Evolutionary conservation across 2,329 filamentous ascomycete species (phyloP).

Genomic region (Cladosporium sphaerospermum): DNA sequence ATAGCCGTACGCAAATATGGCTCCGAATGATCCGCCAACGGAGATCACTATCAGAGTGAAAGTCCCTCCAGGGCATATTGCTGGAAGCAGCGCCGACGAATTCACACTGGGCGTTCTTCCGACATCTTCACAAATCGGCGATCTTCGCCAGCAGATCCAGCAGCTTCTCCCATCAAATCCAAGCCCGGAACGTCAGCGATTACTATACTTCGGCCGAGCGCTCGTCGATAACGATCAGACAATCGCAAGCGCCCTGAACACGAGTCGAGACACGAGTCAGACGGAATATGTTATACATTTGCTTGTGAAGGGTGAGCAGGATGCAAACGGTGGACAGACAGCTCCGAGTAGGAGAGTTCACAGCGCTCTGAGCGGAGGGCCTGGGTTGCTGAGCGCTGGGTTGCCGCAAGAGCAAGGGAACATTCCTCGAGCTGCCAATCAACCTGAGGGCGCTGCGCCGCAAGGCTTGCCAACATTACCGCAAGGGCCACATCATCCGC

Average conservation of each 20-base stretch:
- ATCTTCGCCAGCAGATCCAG: constrained; percentile 49
- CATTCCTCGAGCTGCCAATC: not conserved
- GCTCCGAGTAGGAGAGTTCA: constrained; percentile 6
- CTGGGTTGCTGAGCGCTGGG: not conserved
- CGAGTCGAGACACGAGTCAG: constrained; percentile 41
- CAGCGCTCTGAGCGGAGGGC: constrained; percentile 5
- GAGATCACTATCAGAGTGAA: constrained; percentile 27
- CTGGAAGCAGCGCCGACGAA: constrained; percentile 20
- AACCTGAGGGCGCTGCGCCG: not conserved
- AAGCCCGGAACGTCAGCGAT: constrained; percentile 43
- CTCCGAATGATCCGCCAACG: constrained; percentile 25
- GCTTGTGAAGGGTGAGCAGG: constrained; percentile 22
- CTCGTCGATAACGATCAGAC: constrained; percentile 45
- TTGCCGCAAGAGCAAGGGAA: not conserved
- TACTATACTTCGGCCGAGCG: constrained; percentile 54
- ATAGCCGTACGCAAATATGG: constrained; percentile 14
- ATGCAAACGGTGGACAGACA: not conserved
- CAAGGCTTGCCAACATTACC: not conserved
- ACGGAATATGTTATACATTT: constrained; percentile 30
- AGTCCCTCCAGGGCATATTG: constrained; percentile 27
- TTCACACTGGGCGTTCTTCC: constrained; percentile 24
- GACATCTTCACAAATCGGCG: constrained; percentile 40
- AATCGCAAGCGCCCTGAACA: constrained; percentile 46
- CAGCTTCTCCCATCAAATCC: constrained; percentile 43
- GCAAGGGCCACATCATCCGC: not conserved